These are phyloP conservation scores for Mortierella sp. DNA, from an alignment of 371 early-diverging fungal species.

Conservation along the genomic window DNA sequence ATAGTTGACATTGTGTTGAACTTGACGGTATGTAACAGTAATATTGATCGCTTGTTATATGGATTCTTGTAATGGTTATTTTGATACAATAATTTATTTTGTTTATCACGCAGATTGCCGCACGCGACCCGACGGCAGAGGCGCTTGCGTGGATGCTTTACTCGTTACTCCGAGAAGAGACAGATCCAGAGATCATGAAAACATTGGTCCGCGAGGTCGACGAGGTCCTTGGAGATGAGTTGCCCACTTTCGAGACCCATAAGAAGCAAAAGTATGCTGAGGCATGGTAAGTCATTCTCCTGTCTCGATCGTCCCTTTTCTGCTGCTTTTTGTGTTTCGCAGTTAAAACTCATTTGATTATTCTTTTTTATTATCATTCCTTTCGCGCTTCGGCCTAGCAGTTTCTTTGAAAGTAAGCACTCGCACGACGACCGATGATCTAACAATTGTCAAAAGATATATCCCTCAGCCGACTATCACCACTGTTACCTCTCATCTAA, in stretches of 20 bases:
- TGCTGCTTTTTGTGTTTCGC: constrained; percentile 5
- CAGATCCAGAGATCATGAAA: constrained; percentile 6
- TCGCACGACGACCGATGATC: too few species aligned
- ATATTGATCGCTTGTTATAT: too few species aligned
- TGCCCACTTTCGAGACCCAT: constrained; percentile 24
- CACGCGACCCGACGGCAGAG: constrained; percentile 80
- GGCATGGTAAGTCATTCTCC: constrained; percentile 40
- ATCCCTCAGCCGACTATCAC: too few species aligned
- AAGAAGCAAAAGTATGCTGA: constrained; percentile 38
- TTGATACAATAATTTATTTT: too few species aligned
- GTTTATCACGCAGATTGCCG: constrained; percentile 50
- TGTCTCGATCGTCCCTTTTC: not conserved
- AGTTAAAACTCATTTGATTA: not conserved
- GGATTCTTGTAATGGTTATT: too few species aligned
- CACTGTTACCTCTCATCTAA: too few species aligned
- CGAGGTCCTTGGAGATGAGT: constrained; percentile 19
- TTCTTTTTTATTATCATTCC: not conserved
- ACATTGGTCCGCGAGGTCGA: constrained; percentile 17
- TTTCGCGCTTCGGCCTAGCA: not conserved
- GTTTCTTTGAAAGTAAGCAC: not conserved
- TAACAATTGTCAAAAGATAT: too few species aligned
- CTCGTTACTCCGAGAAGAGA: constrained; percentile 35
- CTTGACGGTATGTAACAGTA: constrained; percentile 60
- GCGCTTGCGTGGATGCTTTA: constrained; percentile 76
- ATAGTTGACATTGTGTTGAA: constrained; percentile 71